Percentiles rank a stretch among this genome's conserved stretches.
Evolutionary conservation across 2,329 filamentous ascomycete genomes (phyloP).

Genomic region (Helicocarpus griseus): DNA sequence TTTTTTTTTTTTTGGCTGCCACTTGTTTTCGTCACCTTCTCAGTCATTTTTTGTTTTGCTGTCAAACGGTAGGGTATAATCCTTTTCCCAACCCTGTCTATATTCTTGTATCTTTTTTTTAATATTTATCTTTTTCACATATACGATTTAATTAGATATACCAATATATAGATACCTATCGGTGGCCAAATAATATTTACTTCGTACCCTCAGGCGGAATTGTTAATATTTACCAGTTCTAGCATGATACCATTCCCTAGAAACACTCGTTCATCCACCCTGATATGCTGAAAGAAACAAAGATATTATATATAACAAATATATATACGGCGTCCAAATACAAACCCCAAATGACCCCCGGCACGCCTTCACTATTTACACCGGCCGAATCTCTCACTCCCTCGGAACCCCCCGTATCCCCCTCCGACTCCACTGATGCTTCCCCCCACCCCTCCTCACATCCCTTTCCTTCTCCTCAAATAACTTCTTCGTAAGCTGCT

Average conservation of each 20-base stretch:
- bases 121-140: too few species aligned
- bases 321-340: background rate
- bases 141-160: background rate
- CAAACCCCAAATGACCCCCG: background rate
- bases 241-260: too few species aligned
- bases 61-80: too few species aligned
- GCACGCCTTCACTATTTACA: constrained; percentile 10
- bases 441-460: constrained; percentile 20
- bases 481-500: constrained; percentile 51
- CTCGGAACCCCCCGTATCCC: background rate
- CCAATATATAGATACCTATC: constrained; percentile 14
- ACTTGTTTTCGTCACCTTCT: too few species aligned
- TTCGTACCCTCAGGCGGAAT: too few species aligned
- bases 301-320: background rate
- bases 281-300: too few species aligned
- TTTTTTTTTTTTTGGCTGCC: background rate
- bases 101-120: background rate
- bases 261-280: too few species aligned
- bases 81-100: too few species aligned
- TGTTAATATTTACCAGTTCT: too few species aligned
- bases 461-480: constrained; percentile 51
- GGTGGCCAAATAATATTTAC: too few species aligned
- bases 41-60: too few species aligned
- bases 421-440: constrained; percentile 41
- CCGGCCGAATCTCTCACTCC: background rate